Conservation (phyloP, 2,329 filamentous ascomycete genomes). For the Neonectria ditissima region DNA sequence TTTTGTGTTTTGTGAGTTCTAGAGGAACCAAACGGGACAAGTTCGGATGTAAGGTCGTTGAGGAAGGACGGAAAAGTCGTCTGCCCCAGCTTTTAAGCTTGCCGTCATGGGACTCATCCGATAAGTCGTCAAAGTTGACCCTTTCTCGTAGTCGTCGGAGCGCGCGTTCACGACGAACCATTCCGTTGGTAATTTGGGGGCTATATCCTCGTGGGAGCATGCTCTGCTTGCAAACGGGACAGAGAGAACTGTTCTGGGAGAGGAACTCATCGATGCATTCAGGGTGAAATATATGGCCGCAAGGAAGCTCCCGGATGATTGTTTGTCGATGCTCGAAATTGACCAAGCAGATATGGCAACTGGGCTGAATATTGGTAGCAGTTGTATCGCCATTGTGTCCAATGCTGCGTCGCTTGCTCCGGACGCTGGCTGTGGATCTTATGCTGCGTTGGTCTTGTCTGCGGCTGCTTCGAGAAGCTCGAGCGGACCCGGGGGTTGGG, state of each 20-base stretch:
- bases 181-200: conserved; percentile 81
- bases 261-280: conserved; percentile 92
- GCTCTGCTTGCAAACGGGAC: conserved; percentile 89
- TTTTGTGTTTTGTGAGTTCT: conserved; percentile 32
- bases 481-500: conserved; percentile 51
- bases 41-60: conserved; percentile 32
- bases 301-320: conserved; percentile 86
- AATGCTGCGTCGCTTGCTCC: conserved; percentile 55
- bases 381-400: conserved; percentile 51
- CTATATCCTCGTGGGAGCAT: conserved; percentile 78
- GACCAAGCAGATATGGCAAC: conserved; percentile 91
- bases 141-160: conserved; percentile 71
- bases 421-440: conserved; percentile 46
- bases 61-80: conserved; percentile 48
- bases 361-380: conserved; percentile 77
- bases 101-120: conserved; percentile 48
- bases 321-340: conserved; percentile 78
- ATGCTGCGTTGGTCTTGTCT: conserved; percentile 47
- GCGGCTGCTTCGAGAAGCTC: conserved; percentile 47
- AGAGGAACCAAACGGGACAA: conserved; percentile 46
- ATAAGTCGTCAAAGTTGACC: conserved; percentile 56
- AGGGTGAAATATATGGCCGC: conserved; percentile 92
- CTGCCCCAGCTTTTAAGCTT: conserved; percentile 53
- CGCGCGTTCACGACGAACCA: conserved; percentile 85
- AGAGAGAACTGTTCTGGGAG: conserved; percentile 82